phyloP scores from a whole-genome alignment of 192 early-diverging fungal genomes.

The Dispira parvispora region DNA sequence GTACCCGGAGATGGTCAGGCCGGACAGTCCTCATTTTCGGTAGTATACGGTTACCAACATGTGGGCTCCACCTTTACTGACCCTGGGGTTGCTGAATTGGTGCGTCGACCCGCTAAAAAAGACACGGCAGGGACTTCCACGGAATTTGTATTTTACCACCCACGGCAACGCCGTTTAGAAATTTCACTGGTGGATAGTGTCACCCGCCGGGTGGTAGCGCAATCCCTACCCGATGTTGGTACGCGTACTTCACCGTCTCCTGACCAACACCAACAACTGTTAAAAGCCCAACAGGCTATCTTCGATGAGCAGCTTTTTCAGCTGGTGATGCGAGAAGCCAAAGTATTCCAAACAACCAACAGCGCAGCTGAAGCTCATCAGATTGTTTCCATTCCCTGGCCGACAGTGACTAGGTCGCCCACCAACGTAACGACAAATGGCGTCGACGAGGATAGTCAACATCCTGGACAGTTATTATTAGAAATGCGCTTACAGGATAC shows the following conservation, averaged over 20 bases:
- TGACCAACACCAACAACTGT: neutral
- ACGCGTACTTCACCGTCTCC: neutral
- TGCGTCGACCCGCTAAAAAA: neutral
- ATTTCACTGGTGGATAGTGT: neutral
- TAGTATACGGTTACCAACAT: slow-evolving; percentile 3
- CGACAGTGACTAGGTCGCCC: too few relatives aligned
- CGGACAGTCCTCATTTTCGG: neutral
- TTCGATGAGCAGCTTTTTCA: neutral
- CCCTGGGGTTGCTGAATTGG: neutral
- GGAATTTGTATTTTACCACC: neutral
- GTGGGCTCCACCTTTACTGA: neutral
- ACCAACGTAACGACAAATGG: too few relatives aligned
- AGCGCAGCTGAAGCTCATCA: neutral
- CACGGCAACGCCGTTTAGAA: neutral
- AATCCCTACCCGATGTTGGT: neutral
- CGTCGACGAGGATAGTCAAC: too few relatives aligned
- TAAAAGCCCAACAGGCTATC: neutral
- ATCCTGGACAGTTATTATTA: too few relatives aligned
- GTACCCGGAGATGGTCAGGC: neutral
- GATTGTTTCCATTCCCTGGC: neutral
- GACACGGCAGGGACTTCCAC: neutral
- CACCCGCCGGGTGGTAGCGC: neutral
- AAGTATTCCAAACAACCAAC: neutral
- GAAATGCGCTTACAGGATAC: too few relatives aligned
- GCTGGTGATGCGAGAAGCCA: neutral